Evolutionary conservation across 345 rosid genomes (phyloP).

Genomic region (Salix dunnii): DNA sequence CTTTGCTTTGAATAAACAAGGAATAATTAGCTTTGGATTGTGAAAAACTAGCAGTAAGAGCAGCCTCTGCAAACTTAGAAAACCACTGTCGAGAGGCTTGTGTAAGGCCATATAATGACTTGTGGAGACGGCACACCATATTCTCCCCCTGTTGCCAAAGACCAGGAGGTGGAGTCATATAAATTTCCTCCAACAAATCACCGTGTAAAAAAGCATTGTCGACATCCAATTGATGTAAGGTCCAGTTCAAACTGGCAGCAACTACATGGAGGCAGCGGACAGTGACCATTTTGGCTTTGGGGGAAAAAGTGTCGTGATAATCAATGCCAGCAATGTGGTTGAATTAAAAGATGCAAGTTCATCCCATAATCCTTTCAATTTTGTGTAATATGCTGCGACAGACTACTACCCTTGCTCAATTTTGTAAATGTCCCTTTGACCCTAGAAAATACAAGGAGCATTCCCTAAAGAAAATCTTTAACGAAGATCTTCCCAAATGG

Average conservation of each 20-base stretch:
- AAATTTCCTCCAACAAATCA: not conserved
- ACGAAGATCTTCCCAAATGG: not conserved
- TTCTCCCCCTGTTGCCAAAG: not conserved
- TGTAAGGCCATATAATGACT: not conserved
- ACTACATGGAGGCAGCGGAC: too few species aligned
- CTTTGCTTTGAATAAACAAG: too few species aligned
- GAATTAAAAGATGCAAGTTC: too few species aligned
- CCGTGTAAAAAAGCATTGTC: too few species aligned
- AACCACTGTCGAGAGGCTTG: not conserved
- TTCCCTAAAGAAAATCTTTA: not conserved
- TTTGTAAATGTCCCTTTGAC: not conserved
- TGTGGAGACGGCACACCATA: not conserved
- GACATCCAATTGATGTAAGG: too few species aligned
- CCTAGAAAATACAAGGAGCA: not conserved
- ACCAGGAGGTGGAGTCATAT: not conserved
- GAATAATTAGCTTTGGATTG: not conserved
- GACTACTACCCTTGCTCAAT: not conserved
- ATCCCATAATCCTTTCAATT: too few species aligned
- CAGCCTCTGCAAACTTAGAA: not conserved
- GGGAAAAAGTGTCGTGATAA: too few species aligned
- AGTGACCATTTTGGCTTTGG: too few species aligned
- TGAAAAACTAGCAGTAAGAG: not conserved
- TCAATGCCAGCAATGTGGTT: too few species aligned
- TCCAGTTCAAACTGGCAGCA: too few species aligned
- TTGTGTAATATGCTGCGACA: too few species aligned